These are phyloP conservation scores for Mortierella sp. DNA, from an alignment of 371 early-diverging fungal species.

Conservation along the genomic window DNA sequence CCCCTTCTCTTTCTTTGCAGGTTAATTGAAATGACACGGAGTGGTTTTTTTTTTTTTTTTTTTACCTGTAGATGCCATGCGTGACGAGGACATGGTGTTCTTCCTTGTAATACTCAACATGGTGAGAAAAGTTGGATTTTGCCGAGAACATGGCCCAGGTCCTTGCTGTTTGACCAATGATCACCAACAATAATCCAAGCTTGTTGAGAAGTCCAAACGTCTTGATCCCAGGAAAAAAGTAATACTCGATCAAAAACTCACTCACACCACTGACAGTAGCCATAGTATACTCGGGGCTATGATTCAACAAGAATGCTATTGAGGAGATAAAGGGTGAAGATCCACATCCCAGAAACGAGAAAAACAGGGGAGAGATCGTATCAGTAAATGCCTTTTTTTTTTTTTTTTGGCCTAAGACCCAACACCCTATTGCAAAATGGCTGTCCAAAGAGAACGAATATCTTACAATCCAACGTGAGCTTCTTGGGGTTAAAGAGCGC, in stretches of 20 bases:
- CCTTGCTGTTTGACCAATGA: slow-evolving; percentile 74
- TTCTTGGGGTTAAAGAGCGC: slow-evolving; percentile 76
- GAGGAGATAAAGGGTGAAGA: neutral
- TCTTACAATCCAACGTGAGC: slow-evolving; percentile 74
- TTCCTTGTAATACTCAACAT: slow-evolving; percentile 72
- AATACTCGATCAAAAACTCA: slow-evolving; percentile 77
- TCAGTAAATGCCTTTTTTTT: too few relatives aligned
- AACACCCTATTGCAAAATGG: slow-evolving; percentile 6
- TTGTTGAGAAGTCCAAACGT: slow-evolving; percentile 61
- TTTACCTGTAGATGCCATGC: slow-evolving; percentile 80
- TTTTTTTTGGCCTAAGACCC: too few relatives aligned
- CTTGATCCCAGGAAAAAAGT: slow-evolving; percentile 72
- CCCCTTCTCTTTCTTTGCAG: too few relatives aligned
- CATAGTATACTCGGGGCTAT: slow-evolving; percentile 76
- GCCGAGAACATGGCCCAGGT: slow-evolving; percentile 85
- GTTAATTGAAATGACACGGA: neutral
- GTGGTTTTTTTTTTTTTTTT: neutral
- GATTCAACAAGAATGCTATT: slow-evolving; percentile 81
- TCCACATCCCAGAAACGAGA: slow-evolving; percentile 1
- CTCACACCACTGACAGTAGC: slow-evolving; percentile 74
- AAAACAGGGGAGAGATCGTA: neutral
- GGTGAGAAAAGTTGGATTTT: slow-evolving; percentile 83
- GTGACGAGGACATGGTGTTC: slow-evolving; percentile 79
- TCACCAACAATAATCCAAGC: slow-evolving; percentile 66
- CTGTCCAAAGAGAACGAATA: too few relatives aligned